phyloP scores from a whole-genome alignment of 2,329 filamentous ascomycete genomes.

The Rhynchosporium secalis region DNA sequence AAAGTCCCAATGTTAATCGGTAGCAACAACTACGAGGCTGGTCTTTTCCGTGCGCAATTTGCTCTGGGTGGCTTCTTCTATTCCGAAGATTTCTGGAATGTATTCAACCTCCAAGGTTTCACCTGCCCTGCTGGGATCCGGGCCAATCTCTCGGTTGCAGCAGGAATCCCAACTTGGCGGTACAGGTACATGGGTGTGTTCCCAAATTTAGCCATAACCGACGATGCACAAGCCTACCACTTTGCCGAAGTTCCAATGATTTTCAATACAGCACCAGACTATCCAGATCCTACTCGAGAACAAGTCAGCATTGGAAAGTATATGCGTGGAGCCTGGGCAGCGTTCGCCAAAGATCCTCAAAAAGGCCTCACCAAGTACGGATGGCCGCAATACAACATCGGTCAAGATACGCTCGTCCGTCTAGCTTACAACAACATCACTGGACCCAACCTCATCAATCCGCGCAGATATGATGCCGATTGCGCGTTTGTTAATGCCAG shows the following conservation, averaged over 20 bases:
- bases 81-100: constrained; percentile 35
- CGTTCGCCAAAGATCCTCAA: constrained; percentile 44
- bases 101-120: constrained; percentile 37
- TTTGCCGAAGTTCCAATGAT: constrained; percentile 40
- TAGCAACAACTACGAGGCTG: constrained; percentile 41
- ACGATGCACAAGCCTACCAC: constrained; percentile 42
- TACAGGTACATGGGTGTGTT: constrained; percentile 44
- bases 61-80: constrained; percentile 27
- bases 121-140: constrained; percentile 40
- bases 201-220: constrained; percentile 38
- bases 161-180: constrained; percentile 41
- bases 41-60: constrained; percentile 35
- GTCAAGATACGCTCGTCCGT: constrained; percentile 33
- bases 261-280: constrained; percentile 37
- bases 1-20: constrained; percentile 39
- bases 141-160: constrained; percentile 34
- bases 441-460: constrained; percentile 36
- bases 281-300: constrained; percentile 32
- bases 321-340: constrained; percentile 43
- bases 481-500: constrained; percentile 31
- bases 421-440: constrained; percentile 36
- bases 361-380: constrained; percentile 40
- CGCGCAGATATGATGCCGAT: constrained; percentile 34
- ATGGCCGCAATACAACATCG: constrained; percentile 37
- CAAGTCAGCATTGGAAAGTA: constrained; percentile 40